Conservation (phyloP, 2,329 filamentous ascomycete species). For the Botryotinia narcissicola region DNA sequence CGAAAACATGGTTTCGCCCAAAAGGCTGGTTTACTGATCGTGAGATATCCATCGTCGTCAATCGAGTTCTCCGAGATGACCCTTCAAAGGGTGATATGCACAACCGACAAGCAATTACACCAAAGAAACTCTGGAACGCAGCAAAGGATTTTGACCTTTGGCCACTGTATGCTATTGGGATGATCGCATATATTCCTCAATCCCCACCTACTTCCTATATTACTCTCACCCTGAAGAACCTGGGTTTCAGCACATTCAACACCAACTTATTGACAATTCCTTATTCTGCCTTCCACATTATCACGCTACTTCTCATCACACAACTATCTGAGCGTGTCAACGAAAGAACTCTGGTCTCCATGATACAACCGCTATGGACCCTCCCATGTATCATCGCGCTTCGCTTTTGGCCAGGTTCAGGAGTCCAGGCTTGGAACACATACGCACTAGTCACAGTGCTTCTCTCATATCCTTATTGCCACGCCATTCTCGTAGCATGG, state of each 20-base stretch:
- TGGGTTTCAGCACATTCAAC: constrained; percentile 42
- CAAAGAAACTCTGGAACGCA: constrained; percentile 49
- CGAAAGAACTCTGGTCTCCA: constrained; percentile 41
- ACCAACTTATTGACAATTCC: constrained; percentile 49
- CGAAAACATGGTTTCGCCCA: constrained; percentile 51
- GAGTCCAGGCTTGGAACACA: constrained; percentile 38
- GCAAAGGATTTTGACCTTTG: constrained; percentile 60
- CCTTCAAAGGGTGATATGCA: constrained; percentile 53
- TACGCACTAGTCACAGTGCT: constrained; percentile 40
- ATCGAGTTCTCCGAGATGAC: constrained; percentile 55
- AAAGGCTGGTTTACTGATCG: constrained; percentile 61
- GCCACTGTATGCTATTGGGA: constrained; percentile 49
- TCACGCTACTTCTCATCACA: constrained; percentile 47
- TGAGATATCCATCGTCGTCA: constrained; percentile 66
- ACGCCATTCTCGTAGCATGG: constrained; percentile 42
- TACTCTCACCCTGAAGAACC: constrained; percentile 48
- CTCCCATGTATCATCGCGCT: constrained; percentile 43
- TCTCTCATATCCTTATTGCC: constrained; percentile 35
- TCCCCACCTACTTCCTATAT: constrained; percentile 50
- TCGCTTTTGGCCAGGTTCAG: constrained; percentile 34
- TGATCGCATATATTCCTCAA: constrained; percentile 50
- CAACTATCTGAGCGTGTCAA: constrained; percentile 45
- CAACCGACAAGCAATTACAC: constrained; percentile 56
- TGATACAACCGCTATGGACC: constrained; percentile 43
- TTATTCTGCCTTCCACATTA: constrained; percentile 45